Conservation (phyloP, 176 grass and related monocot species). For the Rhynchospora tenuis region DNA sequence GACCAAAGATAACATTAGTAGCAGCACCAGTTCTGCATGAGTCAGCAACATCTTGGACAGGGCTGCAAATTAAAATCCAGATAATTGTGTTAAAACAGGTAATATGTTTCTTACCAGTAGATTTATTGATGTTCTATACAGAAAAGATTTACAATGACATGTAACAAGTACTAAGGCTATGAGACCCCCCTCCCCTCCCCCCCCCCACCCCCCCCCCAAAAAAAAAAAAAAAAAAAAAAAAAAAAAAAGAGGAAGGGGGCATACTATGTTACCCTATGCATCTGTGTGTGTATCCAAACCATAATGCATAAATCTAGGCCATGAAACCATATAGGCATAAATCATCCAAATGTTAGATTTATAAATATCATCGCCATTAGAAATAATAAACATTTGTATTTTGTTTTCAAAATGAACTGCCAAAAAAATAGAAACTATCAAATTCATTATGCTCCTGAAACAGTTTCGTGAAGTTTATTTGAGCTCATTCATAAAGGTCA, state of each 20-base stretch:
- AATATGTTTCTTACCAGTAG: not conserved
- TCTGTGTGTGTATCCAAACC: not conserved
- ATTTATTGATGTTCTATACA: not conserved
- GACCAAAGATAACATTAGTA: slow-evolving; percentile 87
- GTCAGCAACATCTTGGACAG: slow-evolving; percentile 88
- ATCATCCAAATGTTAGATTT: not conserved
- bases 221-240: too few relatives aligned
- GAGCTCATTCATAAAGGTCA: too few relatives aligned
- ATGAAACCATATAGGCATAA: not conserved
- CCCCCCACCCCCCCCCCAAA: too few relatives aligned
- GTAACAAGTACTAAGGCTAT: not conserved
- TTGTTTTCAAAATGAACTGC: not conserved
- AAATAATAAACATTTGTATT: not conserved
- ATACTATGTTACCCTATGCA: not conserved
- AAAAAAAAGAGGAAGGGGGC: too few relatives aligned
- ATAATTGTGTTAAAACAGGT: not conserved
- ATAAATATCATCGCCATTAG: not conserved
- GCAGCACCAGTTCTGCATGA: slow-evolving; percentile 91
- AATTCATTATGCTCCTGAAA: not conserved
- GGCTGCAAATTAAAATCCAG: slow-evolving; percentile 37
- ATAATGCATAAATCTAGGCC: not conserved
- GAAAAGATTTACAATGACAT: not conserved
- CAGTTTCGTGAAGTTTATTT: not conserved
- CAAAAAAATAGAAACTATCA: not conserved
- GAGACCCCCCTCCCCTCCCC: too few relatives aligned